These are phyloP conservation scores for Heterobasidion parviporum DNA, from an alignment of 1,284 basidiomycete genomes.

Conservation along the genomic window DNA sequence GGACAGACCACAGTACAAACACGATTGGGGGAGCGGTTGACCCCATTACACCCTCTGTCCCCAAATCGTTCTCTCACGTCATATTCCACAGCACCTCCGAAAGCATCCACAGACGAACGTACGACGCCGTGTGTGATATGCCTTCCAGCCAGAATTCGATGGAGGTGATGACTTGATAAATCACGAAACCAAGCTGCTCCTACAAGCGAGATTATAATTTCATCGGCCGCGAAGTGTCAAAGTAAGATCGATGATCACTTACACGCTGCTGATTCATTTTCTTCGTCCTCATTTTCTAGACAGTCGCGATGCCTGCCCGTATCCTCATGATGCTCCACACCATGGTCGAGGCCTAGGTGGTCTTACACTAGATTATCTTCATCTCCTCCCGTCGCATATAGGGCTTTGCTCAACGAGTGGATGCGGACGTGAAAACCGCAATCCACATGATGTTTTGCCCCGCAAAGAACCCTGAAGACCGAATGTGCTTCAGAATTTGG, in stretches of 20 bases:
- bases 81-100: constrained; percentile 92
- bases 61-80: constrained; percentile 63
- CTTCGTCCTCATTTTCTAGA: constrained; percentile 81
- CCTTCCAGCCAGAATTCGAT: constrained; percentile 98
- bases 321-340: constrained; percentile 20
- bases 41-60: constrained; percentile 46
- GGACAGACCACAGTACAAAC: constrained; percentile 74
- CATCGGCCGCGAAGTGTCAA: constrained; percentile 6
- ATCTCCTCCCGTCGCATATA: constrained; percentile 91
- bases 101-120: constrained; percentile 97
- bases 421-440: constrained; percentile 84
- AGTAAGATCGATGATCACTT: constrained; percentile 16
- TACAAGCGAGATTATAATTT: constrained; percentile 20
- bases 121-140: constrained; percentile 99
- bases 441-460: constrained; percentile 87
- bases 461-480: constrained; percentile 83
- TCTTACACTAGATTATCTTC: constrained; percentile 81
- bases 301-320: constrained; percentile 41
- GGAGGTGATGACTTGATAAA: constrained; percentile 97
- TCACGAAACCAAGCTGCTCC: constrained; percentile 85
- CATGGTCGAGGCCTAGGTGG: constrained; percentile 60
- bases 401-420: constrained; percentile 86
- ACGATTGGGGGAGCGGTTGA: constrained; percentile 57
- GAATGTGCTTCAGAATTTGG: constrained; percentile 92
- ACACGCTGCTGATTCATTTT: constrained; percentile 67